Evolutionary conservation across 1,284 basidiomycete genomes (phyloP).

Genomic region (Irpex sp.): DNA sequence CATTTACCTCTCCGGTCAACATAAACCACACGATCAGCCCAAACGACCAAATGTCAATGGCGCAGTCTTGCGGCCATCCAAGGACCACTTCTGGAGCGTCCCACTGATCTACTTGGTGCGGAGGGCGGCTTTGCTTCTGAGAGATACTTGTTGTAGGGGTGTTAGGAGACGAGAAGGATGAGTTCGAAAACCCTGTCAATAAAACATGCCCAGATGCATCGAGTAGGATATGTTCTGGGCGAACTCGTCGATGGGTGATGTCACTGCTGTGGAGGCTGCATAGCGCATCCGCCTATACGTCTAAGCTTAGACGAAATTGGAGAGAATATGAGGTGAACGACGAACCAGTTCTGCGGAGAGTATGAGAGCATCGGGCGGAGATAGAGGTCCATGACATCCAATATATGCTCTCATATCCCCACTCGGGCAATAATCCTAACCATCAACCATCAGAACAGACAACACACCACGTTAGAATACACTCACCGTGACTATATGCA

Average conservation of each 20-base stretch:
- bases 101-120: background rate
- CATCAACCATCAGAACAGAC: background rate
- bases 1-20: conserved; percentile 51
- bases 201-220: conserved; percentile 62
- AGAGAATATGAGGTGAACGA: background rate
- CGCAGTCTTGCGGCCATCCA: conserved; percentile 67
- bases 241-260: conserved; percentile 38
- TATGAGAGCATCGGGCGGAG: conserved; percentile 14
- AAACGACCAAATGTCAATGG: conserved; percentile 83
- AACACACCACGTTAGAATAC: background rate
- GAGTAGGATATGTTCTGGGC: conserved; percentile 61
- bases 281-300: conserved; percentile 19
- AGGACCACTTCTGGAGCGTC: conserved; percentile 68
- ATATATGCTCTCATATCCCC: conserved; percentile 16
- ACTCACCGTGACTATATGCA: conserved; percentile 52
- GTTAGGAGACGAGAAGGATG: conserved; percentile 21
- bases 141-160: background rate
- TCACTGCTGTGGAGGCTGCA: conserved; percentile 23
- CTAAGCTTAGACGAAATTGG: background rate
- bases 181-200: conserved; percentile 35
- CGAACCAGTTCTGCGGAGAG: conserved; percentile 24
- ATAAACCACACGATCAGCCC: conserved; percentile 76
- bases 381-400: conserved; percentile 15
- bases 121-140: background rate
- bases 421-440: conserved; percentile 19